A percentile compares a stretch with the other conserved stretches of the same genome.
Conservation (phyloP, 192 early-diverging fungal genomes). For the Gryganskiella cystojenkinii region DNA sequence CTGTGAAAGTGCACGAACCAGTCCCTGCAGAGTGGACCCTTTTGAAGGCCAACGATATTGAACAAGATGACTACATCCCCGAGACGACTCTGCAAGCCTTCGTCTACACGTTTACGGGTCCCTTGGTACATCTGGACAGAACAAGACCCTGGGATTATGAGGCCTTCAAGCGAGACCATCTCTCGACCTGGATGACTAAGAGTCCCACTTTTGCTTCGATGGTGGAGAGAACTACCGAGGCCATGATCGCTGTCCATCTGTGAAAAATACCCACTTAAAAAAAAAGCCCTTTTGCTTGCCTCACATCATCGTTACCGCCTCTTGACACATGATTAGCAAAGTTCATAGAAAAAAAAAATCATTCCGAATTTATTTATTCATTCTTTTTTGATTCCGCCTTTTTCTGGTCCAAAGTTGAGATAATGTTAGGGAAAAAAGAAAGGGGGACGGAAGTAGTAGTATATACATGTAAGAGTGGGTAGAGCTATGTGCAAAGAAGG, state of each 20-base stretch:
- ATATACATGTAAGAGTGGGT: background rate
- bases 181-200: constrained; percentile 13
- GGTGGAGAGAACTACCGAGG: constrained; percentile 2
- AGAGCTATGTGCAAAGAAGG: background rate
- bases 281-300: background rate
- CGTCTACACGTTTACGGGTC: constrained; percentile 24
- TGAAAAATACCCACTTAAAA: background rate
- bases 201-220: constrained; percentile 20
- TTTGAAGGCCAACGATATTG: background rate
- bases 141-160: constrained; percentile 27
- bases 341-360: background rate
- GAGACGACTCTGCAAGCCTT: constrained; percentile 3
- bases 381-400: no score
- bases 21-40: constrained; percentile 18
- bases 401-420: no score
- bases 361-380: background rate
- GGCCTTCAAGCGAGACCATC: constrained; percentile 24
- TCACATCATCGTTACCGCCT: background rate
- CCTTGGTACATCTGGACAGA: constrained; percentile 17
- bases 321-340: background rate
- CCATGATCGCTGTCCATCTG: background rate
- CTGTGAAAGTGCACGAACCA: background rate
- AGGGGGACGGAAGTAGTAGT: background rate
- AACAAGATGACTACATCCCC: background rate
- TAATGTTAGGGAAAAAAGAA: no score